Evolutionary conservation across 164 flowering plant species (phyloP).

Genomic region (Cinnamomum micranthum): DNA sequence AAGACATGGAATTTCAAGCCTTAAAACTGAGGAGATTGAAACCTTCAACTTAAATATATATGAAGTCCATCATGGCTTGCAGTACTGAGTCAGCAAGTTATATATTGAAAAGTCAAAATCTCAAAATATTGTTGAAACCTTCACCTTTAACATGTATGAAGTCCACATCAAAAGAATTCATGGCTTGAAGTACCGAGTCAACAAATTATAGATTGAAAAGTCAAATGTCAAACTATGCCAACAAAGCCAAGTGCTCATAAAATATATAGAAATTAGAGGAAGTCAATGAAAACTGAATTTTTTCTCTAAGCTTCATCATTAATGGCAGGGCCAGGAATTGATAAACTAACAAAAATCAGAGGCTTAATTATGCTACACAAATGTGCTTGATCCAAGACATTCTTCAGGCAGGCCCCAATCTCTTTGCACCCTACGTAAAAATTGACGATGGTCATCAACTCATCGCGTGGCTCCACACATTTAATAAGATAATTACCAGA

Average conservation of each 20-base stretch:
- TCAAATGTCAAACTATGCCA: not conserved
- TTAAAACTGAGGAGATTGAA: not conserved
- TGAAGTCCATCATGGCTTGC: not conserved
- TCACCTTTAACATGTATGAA: not conserved
- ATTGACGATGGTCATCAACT: not conserved
- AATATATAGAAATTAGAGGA: not conserved
- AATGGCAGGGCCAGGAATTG: not conserved
- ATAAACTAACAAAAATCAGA: not conserved
- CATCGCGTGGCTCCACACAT: not conserved
- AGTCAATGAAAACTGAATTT: not conserved
- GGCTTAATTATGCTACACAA: not conserved
- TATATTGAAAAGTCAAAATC: not conserved
- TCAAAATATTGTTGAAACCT: not conserved
- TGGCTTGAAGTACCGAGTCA: constrained; percentile 3
- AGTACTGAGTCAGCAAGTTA: constrained; percentile 4
- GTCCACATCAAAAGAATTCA: not conserved
- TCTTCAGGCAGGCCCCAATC: not conserved
- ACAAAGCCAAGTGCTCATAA: not conserved
- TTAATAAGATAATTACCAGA: no score
- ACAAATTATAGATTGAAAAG: not conserved
- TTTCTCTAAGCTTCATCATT: not conserved
- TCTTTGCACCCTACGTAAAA: no score
- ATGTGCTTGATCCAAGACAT: not conserved
- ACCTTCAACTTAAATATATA: not conserved
- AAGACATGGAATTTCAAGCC: not conserved